Evolutionary conservation across 495 filamentous ascomycete genomes (phyloP), one percentile per base, ranked within the genome.

Genomic region (Tuber microsphaerosporum): DNA sequence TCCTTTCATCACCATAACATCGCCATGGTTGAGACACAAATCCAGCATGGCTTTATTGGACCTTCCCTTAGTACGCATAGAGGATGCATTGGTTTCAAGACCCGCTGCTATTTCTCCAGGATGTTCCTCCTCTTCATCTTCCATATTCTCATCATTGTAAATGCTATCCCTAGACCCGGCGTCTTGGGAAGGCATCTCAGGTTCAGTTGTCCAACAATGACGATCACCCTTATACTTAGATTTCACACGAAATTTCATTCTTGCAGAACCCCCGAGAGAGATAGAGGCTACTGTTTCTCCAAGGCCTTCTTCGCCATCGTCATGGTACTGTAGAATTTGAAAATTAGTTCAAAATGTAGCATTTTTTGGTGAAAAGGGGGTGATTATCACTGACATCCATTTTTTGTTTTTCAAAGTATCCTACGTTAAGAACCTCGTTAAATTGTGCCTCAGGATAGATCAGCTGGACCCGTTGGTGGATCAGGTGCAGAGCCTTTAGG

Each of bases 1-100:
- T 0, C 93, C 93, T 80, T 93, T 88, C 94, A 97, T 97, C 3
- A 96, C 86, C 41, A 96, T 87, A 69, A 94, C 86, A 80, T 96
- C 93, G 0, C 94, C 94, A 82, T 97, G 94, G 44, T 87, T 82
- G 44, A 97, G 86, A 1, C 76, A 79, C 72, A 87, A 74, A 12
- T 78, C 81, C 0, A 87, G 71, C 56, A 79, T 82, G 51, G 75
- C 81, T 65, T 65, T 65, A 65, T 65, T 65, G 56, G 56, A 34
- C 34, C 76, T 82, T 7, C 73, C 61, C 43, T 80, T 81, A 31
- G 68, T 70, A n/a, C 73, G 73, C 20, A 46, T 43, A 71, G 45
- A 46, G 56, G 76, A 41, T 34, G 73, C 72, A 26, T 31, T 20
- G 8, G 73, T 73, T 39, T 77, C 75, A 43, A 73, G 76, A 14